Conservation (phyloP, 2,329 filamentous ascomycete genomes). For the Calonectria multiphialidica region DNA sequence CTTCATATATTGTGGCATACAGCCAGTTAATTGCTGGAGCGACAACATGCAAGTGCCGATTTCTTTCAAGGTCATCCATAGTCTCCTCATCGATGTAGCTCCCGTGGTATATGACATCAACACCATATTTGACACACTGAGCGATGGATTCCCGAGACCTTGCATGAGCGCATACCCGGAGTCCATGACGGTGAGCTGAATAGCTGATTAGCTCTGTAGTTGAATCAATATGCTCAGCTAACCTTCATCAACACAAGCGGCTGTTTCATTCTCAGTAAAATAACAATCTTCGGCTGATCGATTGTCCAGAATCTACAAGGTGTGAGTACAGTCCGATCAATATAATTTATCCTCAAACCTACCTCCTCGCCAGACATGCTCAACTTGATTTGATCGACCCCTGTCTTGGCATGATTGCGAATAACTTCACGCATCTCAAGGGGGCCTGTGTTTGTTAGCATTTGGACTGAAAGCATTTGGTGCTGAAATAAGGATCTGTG, state of each 20-base stretch:
- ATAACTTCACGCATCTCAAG: constrained; percentile 22
- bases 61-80: too few species aligned
- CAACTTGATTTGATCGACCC: constrained; percentile 26
- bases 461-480: too few species aligned
- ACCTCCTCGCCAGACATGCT: constrained; percentile 29
- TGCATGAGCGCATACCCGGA: constrained; percentile 29
- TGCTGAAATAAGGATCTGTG: too few species aligned
- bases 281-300: constrained; percentile 30
- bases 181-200: constrained; percentile 26
- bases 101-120: constrained; percentile 30
- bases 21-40: constrained; percentile 29
- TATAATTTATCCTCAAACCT: too few species aligned
- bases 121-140: constrained; percentile 28
- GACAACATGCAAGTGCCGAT: constrained; percentile 18
- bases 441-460: too few species aligned
- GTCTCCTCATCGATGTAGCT: constrained; percentile 27
- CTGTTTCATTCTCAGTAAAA: constrained; percentile 25
- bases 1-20: constrained; percentile 26
- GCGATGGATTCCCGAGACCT: constrained; percentile 29
- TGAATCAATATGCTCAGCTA: too few species aligned
- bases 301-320: constrained; percentile 23
- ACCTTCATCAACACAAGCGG: constrained; percentile 28
- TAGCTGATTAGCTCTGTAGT: too few species aligned
- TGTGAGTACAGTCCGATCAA: too few species aligned
- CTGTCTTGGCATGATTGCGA: constrained; percentile 20